Conservation (phyloP, 129 eudicot species). For the Flaveria ramosissima region DNA sequence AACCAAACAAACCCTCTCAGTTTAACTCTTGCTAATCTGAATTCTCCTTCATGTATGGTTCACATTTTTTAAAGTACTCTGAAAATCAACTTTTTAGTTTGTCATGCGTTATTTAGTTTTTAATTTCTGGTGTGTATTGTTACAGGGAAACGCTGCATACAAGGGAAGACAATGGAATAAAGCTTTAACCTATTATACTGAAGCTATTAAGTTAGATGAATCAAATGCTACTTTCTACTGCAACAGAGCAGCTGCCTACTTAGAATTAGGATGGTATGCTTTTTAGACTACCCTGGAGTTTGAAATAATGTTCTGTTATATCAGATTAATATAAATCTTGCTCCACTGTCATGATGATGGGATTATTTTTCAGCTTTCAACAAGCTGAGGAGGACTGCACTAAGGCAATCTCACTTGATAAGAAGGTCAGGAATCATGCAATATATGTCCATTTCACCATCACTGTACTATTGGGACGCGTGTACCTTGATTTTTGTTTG, state of each 20-base stretch:
- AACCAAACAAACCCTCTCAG: constrained; percentile 1
- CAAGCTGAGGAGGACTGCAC: constrained; percentile 94
- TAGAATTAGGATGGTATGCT: constrained; percentile 75
- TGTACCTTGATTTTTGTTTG: not conserved
- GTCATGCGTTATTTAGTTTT: not conserved
- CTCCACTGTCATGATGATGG: constrained; percentile 13
- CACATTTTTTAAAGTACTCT: too few relatives aligned
- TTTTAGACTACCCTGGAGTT: not conserved
- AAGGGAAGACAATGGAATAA: constrained; percentile 78
- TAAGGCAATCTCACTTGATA: constrained; percentile 78
- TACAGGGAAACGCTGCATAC: constrained; percentile 88
- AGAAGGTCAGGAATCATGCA: constrained; percentile 57
- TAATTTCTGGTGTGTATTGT: not conserved
- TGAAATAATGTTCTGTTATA: not conserved
- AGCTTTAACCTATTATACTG: constrained; percentile 72
- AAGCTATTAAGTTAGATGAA: constrained; percentile 81
- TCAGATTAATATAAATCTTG: not conserved
- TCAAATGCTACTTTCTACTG: constrained; percentile 65
- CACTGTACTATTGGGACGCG: not conserved
- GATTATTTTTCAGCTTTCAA: constrained; percentile 54
- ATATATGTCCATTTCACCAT: constrained; percentile 15
- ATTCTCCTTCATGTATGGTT: not conserved
- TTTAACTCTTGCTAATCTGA: constrained; percentile 3
- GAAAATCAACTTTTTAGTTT: not conserved
- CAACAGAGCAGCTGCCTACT: constrained; percentile 91